Evolutionary conservation across 768 basidiomycete species (phyloP), one percentile per base, ranked within the genome.

Genomic region (Gloeostereum incarnatum): DNA sequence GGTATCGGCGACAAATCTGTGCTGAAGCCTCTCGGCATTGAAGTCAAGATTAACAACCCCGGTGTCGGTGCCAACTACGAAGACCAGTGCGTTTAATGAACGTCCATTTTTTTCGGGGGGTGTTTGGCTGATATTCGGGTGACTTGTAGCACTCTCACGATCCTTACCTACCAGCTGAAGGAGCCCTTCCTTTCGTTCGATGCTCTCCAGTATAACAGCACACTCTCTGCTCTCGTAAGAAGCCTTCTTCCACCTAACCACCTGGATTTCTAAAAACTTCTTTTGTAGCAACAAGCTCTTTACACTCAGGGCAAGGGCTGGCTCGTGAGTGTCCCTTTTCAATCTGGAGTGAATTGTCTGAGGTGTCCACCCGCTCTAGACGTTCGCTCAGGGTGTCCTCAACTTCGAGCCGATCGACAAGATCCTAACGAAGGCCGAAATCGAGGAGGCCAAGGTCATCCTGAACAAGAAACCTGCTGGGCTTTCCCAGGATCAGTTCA

Each of bases 11-110:
- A 53, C 40, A 33, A 37, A 19, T 32, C 44, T 10, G 30, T 54
- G 5, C 31, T 60, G 22, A 17, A 23, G 2, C 38, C 49, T 9
- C 41, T 50, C 11, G 55, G 49, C 4, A 56, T 62, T 30, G 40
- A 51, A 6, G 47, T 51, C 18, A 47, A 53, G 33, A 25, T 63
- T n/a, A 50, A 62, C 31, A 52, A 58, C 20, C 60, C 56, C 24
- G 53, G 57, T 9, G 62, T 60, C 3, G 54, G 54, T 6, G 45
- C 42, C 14, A 59, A 63, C 42, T 63, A 62, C 35, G 50, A 62
- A 22, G 63, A 57, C 42, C 52, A 55, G 58, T 54, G 13, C 40
- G 46, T 41, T 32, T 30, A 31, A 24, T 3, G 4, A 2, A n/a
- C 24, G 17, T 16, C 4, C 8, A 7, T 2, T 10, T 33, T 23